A percentile compares a stretch with the other conserved stretches of the same genome.
Evolutionary conservation across 331 rosid species (phyloP).

Genomic region (Pyracantha coccinea): DNA sequence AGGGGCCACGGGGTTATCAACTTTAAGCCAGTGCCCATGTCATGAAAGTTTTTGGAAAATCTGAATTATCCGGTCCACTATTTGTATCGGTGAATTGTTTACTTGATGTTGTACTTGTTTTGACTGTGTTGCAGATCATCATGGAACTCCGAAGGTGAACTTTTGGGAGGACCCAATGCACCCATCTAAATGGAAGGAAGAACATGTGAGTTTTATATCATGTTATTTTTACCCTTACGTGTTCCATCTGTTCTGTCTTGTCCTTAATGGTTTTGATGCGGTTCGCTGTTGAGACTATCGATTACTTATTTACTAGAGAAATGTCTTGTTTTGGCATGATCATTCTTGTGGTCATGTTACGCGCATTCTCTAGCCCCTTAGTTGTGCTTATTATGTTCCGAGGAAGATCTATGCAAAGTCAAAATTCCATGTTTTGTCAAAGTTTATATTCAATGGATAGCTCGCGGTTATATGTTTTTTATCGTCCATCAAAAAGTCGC

Average conservation of each 20-base stretch:
- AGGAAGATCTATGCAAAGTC: neutral
- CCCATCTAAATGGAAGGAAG: conserved; percentile 78
- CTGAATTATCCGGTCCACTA: neutral
- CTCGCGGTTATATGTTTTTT: neutral
- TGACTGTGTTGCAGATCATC: conserved; percentile 42
- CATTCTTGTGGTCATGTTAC: neutral
- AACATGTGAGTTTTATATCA: conserved; percentile 40
- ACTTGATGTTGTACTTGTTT: neutral
- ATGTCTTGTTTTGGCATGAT: neutral
- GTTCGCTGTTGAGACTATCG: neutral
- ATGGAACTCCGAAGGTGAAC: conserved; percentile 70
- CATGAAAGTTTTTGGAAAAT: neutral
- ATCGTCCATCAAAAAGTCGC: neutral
- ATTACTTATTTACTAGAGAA: neutral
- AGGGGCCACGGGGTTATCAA: too few relatives aligned
- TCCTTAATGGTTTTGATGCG: neutral
- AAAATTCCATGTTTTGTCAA: neutral
- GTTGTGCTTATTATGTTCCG: neutral
- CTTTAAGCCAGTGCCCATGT: too few relatives aligned
- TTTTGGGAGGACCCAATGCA: conserved; percentile 57
- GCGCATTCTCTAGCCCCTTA: neutral
- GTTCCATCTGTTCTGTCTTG: too few relatives aligned
- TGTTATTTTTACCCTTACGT: too few relatives aligned
- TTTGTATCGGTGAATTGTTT: neutral
- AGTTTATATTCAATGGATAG: neutral